Conservation (phyloP, 2,329 filamentous ascomycete species). For the Davidsoniella eucalypti region DNA sequence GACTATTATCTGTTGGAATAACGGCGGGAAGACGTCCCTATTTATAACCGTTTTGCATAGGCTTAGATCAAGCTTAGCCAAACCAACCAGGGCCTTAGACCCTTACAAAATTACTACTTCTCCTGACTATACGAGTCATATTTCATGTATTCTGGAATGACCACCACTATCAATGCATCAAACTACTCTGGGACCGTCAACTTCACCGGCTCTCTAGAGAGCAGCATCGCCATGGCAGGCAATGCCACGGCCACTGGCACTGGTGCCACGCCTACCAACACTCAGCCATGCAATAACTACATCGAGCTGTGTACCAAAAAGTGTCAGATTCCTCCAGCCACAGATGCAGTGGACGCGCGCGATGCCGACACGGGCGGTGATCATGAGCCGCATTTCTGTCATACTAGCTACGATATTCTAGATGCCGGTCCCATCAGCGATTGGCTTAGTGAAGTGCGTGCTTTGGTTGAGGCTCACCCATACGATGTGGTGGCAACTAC, state of each 20-base stretch:
- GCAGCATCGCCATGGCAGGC: slow-evolving; percentile 22
- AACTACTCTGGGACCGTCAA: slow-evolving; percentile 22
- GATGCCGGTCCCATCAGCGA: slow-evolving; percentile 62
- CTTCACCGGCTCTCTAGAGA: slow-evolving; percentile 29
- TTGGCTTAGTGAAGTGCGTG: slow-evolving; percentile 51
- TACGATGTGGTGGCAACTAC: slow-evolving; percentile 73
- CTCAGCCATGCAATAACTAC: slow-evolving; percentile 64
- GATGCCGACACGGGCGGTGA: slow-evolving; percentile 26
- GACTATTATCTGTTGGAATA: too few species aligned
- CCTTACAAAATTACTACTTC: too few species aligned
- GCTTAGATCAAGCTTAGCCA: too few species aligned
- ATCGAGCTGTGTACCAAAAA: slow-evolving; percentile 59
- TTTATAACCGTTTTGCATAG: too few species aligned
- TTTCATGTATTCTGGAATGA: slow-evolving; percentile 21
- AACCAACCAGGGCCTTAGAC: too few species aligned
- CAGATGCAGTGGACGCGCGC: slow-evolving; percentile 43
- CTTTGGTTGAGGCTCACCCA: slow-evolving; percentile 61
- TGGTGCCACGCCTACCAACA: slow-evolving; percentile 43
- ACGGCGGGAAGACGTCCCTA: too few species aligned
- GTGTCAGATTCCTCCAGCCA: slow-evolving; percentile 47
- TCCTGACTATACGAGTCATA: slow-evolving; percentile 26
- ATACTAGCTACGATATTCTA: slow-evolving; percentile 67
- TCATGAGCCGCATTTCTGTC: slow-evolving; percentile 56
- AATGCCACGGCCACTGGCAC: slow-evolving; percentile 27
- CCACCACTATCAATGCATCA: slow-evolving; percentile 15